Evolutionary conservation across 768 basidiomycete genomes (phyloP), one percentile per base, ranked within the genome.

Genomic region (Crassisporium funariophilum): DNA sequence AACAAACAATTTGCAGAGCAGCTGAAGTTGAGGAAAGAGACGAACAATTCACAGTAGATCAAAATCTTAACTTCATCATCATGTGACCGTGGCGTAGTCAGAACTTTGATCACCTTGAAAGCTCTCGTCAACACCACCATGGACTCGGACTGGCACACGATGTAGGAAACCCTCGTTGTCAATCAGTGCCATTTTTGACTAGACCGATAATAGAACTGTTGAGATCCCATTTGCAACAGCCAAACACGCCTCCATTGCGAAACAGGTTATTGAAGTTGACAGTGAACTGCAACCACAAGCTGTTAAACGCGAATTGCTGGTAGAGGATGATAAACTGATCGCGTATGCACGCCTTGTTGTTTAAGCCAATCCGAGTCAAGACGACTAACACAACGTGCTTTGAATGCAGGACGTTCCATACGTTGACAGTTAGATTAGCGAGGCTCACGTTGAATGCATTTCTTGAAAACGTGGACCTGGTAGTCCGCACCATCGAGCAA

Each of bases 401-500:
- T 25, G 13, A 15, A 17, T 35, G 21, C 53, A 91, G 91, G 44
- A 84, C 75, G 11, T 89, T 88, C 66, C 77, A 75, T 17, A 90
- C 88, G 1, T 69, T 91, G 44, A 97, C 93, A 0, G 74, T 95
- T 49, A 84, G 94, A 25, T 70, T 95, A n/a, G 85, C 91, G 3
- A 81, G 94, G 46, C 74, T 97, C 38, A 81, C 86, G 0, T 75
- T 88, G 39, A 97, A 97, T 56, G 84, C 84, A 11, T 95, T 90
- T 67, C 74, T 97, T 37, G 93, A 95, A 61, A 94, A 93, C 57
- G 77, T 93, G 23, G 91, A 95, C 61, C 75, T 97, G 25, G 81
- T 95, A 38, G 77, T 86, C 10, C 83, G 89, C 31, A 95, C 92
- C 15, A 74, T 97, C 50, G 79, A 81, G 37, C 83, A 85, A 52